A percentile compares a stretch with the other conserved stretches of the same genome.
phyloP scores from a whole-genome alignment of 1,139 yeast species.

The Wickerhamomyces sp. region DNA sequence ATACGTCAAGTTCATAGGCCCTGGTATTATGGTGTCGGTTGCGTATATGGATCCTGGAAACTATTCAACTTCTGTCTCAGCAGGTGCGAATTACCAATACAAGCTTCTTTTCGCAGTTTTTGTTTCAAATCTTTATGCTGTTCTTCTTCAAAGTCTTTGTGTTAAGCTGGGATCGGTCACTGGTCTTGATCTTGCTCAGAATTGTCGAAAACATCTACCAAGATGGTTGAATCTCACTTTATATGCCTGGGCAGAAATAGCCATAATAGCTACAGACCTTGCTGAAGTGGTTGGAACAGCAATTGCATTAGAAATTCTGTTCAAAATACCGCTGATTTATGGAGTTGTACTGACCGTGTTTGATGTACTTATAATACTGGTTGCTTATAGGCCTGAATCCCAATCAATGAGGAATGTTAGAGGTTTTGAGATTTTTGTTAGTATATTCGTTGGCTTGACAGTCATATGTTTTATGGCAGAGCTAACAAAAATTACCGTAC shows the following conservation, averaged over 20 bases:
- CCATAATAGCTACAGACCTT: constrained; percentile 87
- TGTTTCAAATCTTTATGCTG: constrained; percentile 81
- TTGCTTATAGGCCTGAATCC: constrained; percentile 88
- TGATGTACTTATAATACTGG: constrained; percentile 77
- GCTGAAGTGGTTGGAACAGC: constrained; percentile 96
- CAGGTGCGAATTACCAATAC: constrained; percentile 85
- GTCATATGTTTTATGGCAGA: constrained; percentile 83
- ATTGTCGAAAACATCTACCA: constrained; percentile 74
- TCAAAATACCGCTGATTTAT: constrained; percentile 65
- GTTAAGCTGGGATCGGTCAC: constrained; percentile 88
- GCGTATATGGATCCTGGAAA: constrained; percentile 99
- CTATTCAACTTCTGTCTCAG: constrained; percentile 91
- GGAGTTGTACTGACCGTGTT: constrained; percentile 82
- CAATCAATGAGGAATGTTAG: constrained; percentile 70
- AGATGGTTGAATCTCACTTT: constrained; percentile 53
- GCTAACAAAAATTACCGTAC: constrained; percentile 59
- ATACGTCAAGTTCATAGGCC: constrained; percentile 73
- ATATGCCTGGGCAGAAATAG: constrained; percentile 75
- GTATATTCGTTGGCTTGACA: constrained; percentile 72
- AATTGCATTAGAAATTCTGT: constrained; percentile 76
- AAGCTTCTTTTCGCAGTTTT: constrained; percentile 75
- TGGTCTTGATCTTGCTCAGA: constrained; percentile 83
- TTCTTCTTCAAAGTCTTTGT: constrained; percentile 76
- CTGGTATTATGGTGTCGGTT: constrained; percentile 91
- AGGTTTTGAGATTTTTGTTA: constrained; percentile 77